A percentile compares a stretch with the other conserved stretches of the same genome.
phyloP scores from a whole-genome alignment of 352 stramenopile genomes.

The Pythium coloratum region DNA sequence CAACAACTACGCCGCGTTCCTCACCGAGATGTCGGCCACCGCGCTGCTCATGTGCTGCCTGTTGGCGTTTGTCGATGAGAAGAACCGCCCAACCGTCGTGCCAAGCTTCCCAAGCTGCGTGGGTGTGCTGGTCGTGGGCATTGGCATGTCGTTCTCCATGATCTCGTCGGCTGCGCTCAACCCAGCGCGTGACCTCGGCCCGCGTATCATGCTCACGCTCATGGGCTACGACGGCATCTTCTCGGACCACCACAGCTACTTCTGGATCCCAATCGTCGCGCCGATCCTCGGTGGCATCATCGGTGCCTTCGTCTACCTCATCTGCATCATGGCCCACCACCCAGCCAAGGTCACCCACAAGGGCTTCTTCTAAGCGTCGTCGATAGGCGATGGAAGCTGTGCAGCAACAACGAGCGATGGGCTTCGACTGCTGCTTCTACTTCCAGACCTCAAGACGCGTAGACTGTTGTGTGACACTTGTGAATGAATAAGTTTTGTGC shows the following conservation, averaged over 20 bases:
- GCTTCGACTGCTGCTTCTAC: background rate
- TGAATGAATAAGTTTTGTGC: slow-evolving; percentile 5
- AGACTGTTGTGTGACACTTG: slow-evolving; percentile 4
- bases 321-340: slow-evolving; percentile 39
- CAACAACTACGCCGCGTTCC: slow-evolving; percentile 30
- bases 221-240: slow-evolving; percentile 34
- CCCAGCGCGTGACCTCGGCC: slow-evolving; percentile 41
- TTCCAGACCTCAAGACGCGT: background rate
- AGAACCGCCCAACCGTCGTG: slow-evolving; percentile 34
- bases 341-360: slow-evolving; percentile 27
- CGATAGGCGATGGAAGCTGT: background rate
- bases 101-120: slow-evolving; percentile 30
- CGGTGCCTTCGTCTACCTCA: slow-evolving; percentile 30
- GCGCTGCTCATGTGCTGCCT: slow-evolving; percentile 30
- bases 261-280: slow-evolving; percentile 42
- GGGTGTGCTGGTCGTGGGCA: slow-evolving; percentile 26
- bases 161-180: slow-evolving; percentile 36
- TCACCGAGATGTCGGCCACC: slow-evolving; percentile 31
- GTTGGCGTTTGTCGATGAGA: slow-evolving; percentile 30
- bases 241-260: slow-evolving; percentile 30
- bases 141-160: slow-evolving; percentile 38
- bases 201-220: slow-evolving; percentile 35
- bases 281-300: slow-evolving; percentile 30
- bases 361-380: slow-evolving; percentile 29
- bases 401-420: background rate